These are phyloP conservation scores for Arctium minus DNA, from an alignment of 129 eudicot species.

Conservation along the genomic window DNA sequence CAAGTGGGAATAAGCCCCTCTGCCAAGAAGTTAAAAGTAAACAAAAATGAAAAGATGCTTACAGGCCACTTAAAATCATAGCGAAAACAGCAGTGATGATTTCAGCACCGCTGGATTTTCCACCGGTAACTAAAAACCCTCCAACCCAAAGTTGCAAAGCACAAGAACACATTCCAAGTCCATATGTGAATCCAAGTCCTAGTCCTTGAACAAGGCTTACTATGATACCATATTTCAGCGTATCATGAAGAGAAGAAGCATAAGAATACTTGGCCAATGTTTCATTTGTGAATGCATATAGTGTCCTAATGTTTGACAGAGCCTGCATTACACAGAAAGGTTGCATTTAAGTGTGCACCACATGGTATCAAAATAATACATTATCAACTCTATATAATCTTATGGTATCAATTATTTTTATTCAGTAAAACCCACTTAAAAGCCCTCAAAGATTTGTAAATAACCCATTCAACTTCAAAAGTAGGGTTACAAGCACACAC, in stretches of 20 bases:
- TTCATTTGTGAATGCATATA: slow-evolving; percentile 62
- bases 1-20: background rate
- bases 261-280: slow-evolving; percentile 54
- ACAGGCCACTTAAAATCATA: slow-evolving; percentile 55
- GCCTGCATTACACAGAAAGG: slow-evolving; percentile 39
- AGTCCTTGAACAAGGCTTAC: slow-evolving; percentile 62
- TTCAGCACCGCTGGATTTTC: slow-evolving; percentile 54
- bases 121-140: slow-evolving; percentile 44
- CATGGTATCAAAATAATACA: background rate
- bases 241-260: slow-evolving; percentile 57
- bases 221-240: slow-evolving; percentile 53
- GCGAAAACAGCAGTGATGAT: slow-evolving; percentile 52
- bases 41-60: slow-evolving; percentile 15
- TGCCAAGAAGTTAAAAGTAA: background rate
- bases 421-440: background rate
- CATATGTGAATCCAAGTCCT: slow-evolving; percentile 60
- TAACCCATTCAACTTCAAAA: background rate
- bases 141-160: slow-evolving; percentile 70
- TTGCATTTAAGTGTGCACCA: background rate
- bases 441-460: background rate
- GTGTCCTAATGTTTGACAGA: slow-evolving; percentile 47
- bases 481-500: slow-evolving; percentile 25
- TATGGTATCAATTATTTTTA: background rate
- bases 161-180: slow-evolving; percentile 63
- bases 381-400: background rate